A percentile compares a stretch with the other conserved stretches of the same genome.
Evolutionary conservation across 257 asterid genomes (phyloP).

Genomic region (Gynochthodes officinalis): DNA sequence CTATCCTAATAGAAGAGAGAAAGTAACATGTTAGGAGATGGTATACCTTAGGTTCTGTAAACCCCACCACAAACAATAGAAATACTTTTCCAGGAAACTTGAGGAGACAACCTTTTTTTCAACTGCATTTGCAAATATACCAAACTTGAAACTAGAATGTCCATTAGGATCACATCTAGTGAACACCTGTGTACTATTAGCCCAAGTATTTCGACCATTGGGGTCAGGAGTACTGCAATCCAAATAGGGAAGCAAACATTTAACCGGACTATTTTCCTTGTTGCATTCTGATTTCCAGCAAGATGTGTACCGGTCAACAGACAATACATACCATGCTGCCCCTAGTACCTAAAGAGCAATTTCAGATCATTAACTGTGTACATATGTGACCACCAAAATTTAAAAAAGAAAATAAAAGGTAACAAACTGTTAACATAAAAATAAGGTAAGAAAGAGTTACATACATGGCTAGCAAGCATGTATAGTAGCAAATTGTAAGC

Average conservation of each 20-base stretch:
- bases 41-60: slow-evolving; percentile 83
- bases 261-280: slow-evolving; percentile 45
- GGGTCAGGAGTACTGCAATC: slow-evolving; percentile 39
- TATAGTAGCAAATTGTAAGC: slow-evolving; percentile 88
- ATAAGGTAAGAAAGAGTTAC: slow-evolving; percentile 31
- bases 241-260: slow-evolving; percentile 59
- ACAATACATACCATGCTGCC: slow-evolving; percentile 90
- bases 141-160: slow-evolving; percentile 57
- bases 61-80: slow-evolving; percentile 99
- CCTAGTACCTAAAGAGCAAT: slow-evolving; percentile 62
- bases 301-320: slow-evolving; percentile 81
- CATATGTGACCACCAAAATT: neutral
- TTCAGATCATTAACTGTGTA: neutral
- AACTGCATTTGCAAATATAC: slow-evolving; percentile 79
- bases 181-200: slow-evolving; percentile 56
- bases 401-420: neutral
- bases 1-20: neutral
- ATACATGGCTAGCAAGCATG: slow-evolving; percentile 97
- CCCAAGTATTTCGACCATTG: slow-evolving; percentile 48
- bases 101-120: slow-evolving; percentile 73
- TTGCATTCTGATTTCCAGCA: slow-evolving; percentile 87
- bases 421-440: slow-evolving; percentile 2
- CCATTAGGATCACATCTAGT: slow-evolving; percentile 60
- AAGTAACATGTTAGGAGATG: neutral
- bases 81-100: slow-evolving; percentile 66